Conservation (phyloP, 768 basidiomycete genomes). For the Psilocybe subaeruginosa region DNA sequence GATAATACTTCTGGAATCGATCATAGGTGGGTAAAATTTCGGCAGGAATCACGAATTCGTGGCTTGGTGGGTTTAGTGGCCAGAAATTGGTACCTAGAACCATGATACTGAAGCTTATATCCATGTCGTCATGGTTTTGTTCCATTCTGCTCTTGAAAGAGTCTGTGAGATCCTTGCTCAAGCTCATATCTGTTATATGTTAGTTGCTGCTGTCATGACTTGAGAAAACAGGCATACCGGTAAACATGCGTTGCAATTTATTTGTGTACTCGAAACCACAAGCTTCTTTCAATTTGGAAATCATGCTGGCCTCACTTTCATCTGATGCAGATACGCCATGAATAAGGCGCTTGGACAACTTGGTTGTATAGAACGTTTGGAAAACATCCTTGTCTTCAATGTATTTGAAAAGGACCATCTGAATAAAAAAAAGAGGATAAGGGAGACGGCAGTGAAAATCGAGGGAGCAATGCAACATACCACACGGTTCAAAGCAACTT, state of each 20-base stretch:
- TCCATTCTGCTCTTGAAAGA: slow-evolving; percentile 94
- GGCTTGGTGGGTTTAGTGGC: slow-evolving; percentile 83
- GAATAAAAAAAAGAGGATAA: slow-evolving; percentile 20
- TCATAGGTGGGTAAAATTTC: slow-evolving; percentile 90
- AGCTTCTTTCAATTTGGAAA: slow-evolving; percentile 94
- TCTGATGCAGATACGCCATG: slow-evolving; percentile 91
- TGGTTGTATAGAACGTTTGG: slow-evolving; percentile 96
- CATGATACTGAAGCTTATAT: slow-evolving; percentile 91
- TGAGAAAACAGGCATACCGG: slow-evolving; percentile 51
- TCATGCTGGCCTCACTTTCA: slow-evolving; percentile 97
- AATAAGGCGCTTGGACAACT: slow-evolving; percentile 91
- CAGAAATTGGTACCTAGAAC: slow-evolving; percentile 96
- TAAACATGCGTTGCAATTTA: slow-evolving; percentile 97
- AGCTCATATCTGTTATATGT: slow-evolving; percentile 73
- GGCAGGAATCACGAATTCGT: slow-evolving; percentile 87
- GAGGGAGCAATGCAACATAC: slow-evolving; percentile 44
- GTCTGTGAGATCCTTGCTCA: slow-evolving; percentile 95
- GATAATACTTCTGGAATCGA: slow-evolving; percentile 91
- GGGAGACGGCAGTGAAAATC: not conserved
- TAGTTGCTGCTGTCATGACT: not conserved
- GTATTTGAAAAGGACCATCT: slow-evolving; percentile 99
- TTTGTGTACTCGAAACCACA: slow-evolving; percentile 97
- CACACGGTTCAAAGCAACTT: slow-evolving; percentile 87
- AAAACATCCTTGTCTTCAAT: slow-evolving; percentile 99
- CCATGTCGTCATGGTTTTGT: slow-evolving; percentile 82